These are phyloP conservation scores for Dianthus caryophyllus DNA, from an alignment of 148 eudicot genomes.

Conservation along the genomic window DNA sequence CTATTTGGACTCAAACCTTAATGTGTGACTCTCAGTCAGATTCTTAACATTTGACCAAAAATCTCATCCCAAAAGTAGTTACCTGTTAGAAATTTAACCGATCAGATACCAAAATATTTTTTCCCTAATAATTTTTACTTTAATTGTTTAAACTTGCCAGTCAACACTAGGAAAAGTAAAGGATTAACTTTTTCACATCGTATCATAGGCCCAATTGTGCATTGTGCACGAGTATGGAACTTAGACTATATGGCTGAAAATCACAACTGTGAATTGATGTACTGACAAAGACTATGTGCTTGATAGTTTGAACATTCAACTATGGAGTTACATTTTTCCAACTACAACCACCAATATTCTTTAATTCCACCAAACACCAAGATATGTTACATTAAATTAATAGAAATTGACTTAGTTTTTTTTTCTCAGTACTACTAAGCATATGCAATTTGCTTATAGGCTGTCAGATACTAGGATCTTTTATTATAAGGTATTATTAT, in stretches of 20 bases:
- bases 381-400: background rate
- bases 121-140: too few species aligned
- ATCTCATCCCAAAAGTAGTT: too few species aligned
- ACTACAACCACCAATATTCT: constrained; percentile 4
- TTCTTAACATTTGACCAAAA: too few species aligned
- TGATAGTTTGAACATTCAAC: constrained; percentile 16
- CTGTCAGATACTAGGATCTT: constrained; percentile 13
- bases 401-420: background rate
- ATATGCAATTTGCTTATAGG: constrained; percentile 5
- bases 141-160: too few species aligned
- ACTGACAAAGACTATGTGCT: constrained; percentile 9
- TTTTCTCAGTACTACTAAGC: background rate
- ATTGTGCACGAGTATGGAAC: background rate
- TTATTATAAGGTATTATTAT: background rate
- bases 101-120: too few species aligned
- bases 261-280: background rate
- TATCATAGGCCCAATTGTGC: too few species aligned
- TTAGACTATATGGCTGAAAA: background rate
- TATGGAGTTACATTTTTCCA: constrained; percentile 9
- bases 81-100: too few species aligned
- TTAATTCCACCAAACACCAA: background rate
- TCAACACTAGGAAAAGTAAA: too few species aligned
- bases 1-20: too few species aligned
- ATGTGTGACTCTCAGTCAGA: too few species aligned
- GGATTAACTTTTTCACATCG: too few species aligned